Conservation (phyloP, 768 basidiomycete species). For the Gloeopeniophorella convolvens region DNA sequence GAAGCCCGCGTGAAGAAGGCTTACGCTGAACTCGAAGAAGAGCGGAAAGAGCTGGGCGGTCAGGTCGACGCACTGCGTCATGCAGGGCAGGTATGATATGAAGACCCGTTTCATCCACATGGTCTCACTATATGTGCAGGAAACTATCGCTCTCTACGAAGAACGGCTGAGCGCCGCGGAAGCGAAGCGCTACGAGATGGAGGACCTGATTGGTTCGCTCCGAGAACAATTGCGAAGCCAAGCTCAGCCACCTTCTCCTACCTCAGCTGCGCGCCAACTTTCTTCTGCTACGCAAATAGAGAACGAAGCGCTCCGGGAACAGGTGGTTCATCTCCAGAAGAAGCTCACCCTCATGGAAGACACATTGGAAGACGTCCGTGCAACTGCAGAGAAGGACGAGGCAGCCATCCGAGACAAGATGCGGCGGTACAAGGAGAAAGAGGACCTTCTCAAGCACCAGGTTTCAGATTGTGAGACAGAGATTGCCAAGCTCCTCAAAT, state of each 20-base stretch:
- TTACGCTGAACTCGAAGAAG: conserved; percentile 44
- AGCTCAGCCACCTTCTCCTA: conserved; percentile 31
- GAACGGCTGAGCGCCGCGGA: conserved; percentile 72
- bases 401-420: conserved; percentile 52
- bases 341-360: conserved; percentile 77
- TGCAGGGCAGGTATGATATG: conserved; percentile 70
- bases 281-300: conserved; percentile 85
- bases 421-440: conserved; percentile 64
- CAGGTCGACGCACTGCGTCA: conserved; percentile 81
- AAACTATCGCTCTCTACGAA: conserved; percentile 94
- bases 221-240: conserved; percentile 42
- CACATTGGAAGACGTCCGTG: conserved; percentile 69
- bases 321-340: conserved; percentile 80
- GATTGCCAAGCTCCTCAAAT: conserved; percentile 53
- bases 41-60: conserved; percentile 56
- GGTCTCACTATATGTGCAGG: conserved; percentile 38
- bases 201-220: conserved; percentile 52
- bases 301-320: conserved; percentile 86
- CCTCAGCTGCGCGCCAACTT: conserved; percentile 34
- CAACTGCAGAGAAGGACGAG: conserved; percentile 71
- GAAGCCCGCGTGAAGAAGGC: conserved; percentile 41
- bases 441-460: conserved; percentile 66
- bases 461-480: conserved; percentile 57
- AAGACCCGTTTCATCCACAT: not conserved
- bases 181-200: conserved; percentile 68